These are phyloP conservation scores for Syzygium aqueum DNA, from an alignment of 345 rosid species.

Conservation along the genomic window DNA sequence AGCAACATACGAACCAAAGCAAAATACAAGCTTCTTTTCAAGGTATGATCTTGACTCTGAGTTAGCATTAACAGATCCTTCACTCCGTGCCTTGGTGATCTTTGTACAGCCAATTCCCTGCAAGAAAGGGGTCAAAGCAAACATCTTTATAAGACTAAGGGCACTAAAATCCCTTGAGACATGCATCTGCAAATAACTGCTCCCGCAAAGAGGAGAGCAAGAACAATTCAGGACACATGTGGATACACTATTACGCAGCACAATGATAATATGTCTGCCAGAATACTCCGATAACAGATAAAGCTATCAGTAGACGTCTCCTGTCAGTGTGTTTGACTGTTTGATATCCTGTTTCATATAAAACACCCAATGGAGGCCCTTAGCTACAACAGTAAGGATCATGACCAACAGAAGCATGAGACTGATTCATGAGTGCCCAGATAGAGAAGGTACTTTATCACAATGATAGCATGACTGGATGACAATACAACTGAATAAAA, in stretches of 20 bases:
- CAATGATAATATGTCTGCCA: not conserved
- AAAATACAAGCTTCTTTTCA: conserved; percentile 92
- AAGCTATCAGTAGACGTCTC: not conserved
- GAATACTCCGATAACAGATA: not conserved
- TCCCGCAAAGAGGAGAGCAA: not conserved
- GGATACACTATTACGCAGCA: not conserved
- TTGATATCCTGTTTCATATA: not conserved
- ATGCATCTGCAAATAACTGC: not conserved
- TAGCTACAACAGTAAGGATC: not conserved
- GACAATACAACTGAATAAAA: not conserved
- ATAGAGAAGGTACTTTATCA: not conserved
- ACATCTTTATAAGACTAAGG: not conserved
- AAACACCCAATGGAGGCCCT: not conserved
- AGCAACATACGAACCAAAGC: conserved; percentile 85
- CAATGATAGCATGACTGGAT: not conserved
- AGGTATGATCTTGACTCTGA: conserved; percentile 87
- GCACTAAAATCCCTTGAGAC: not conserved
- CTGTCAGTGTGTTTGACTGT: not conserved
- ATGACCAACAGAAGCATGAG: not conserved
- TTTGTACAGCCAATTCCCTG: conserved; percentile 96
- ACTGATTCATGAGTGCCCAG: not conserved
- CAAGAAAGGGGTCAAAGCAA: not conserved
- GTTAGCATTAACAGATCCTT: conserved; percentile 58
- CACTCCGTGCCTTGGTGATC: conserved; percentile 59
- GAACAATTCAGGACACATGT: not conserved